phyloP scores from a whole-genome alignment of 768 basidiomycete species.

The Mycena pura region DNA sequence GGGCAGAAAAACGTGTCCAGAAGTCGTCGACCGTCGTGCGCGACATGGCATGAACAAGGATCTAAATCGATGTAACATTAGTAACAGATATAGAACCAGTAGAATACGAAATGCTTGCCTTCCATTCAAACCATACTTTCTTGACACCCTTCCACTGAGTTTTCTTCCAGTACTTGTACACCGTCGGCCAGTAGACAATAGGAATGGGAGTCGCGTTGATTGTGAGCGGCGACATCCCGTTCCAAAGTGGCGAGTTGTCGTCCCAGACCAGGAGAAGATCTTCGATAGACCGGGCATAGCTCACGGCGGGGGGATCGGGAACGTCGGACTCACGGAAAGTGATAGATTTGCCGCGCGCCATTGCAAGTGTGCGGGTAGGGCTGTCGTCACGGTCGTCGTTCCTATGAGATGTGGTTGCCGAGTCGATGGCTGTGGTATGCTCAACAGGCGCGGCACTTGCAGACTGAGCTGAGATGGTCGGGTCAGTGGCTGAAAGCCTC shows the following conservation, averaged over 20 bases:
- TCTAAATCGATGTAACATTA: not conserved
- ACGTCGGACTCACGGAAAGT: conserved; percentile 26
- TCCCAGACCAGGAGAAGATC: conserved; percentile 36
- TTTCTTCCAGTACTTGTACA: conserved; percentile 30
- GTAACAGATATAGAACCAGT: too few species aligned
- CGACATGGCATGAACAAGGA: not conserved
- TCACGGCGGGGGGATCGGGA: conserved; percentile 31
- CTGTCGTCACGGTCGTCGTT: not conserved
- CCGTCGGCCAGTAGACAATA: conserved; percentile 29
- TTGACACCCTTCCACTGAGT: conserved; percentile 35
- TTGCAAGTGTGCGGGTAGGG: not conserved
- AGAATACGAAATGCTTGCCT: conserved; percentile 24
- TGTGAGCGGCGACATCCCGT: conserved; percentile 23
- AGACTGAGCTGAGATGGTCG: too few species aligned
- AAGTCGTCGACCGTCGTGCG: not conserved
- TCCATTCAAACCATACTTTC: conserved; percentile 33
- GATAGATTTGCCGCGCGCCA: conserved; percentile 1
- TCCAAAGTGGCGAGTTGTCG: conserved; percentile 31
- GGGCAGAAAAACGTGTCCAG: not conserved
- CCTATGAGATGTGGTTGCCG: too few species aligned
- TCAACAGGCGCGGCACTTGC: too few species aligned
- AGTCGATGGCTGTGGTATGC: too few species aligned
- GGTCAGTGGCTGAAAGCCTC: too few species aligned
- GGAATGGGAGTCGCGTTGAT: conserved; percentile 32
- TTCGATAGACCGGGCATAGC: conserved; percentile 29